Evolutionary conservation across 495 filamentous ascomycete genomes (phyloP), one percentile per base, ranked within the genome.

Genomic region (Penicillium roqueforti): DNA sequence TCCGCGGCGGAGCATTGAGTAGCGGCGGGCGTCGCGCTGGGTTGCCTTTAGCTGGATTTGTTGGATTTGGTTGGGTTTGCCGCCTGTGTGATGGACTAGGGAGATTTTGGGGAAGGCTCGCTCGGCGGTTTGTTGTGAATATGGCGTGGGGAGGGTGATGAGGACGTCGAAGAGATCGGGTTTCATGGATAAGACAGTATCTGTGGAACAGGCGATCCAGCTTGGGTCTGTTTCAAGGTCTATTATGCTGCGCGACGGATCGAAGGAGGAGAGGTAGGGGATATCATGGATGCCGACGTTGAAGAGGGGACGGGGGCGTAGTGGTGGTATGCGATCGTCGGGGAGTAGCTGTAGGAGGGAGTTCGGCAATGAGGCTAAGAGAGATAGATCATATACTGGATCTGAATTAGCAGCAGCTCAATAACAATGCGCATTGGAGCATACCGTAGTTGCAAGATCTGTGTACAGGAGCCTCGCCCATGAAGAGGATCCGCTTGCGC

Each of bases 151-250:
- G 55, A 97, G 74, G 14, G 86, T 89, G 57, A 96, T 82, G 46
- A 96, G 80, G 41, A 92, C 76, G 66, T 98, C 93, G 72, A 89
- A 98, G 18, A 97, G 84, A 16, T 84, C 77, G 25, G 82, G 77
- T 68, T 97, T 98, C 69, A 87, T 87, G 52, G 80, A 82, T 32
- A 98, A 78, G 47, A 98, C 87, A 61, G 85, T 91, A 67, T 98
- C 93, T 20, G 93, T 97, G 28, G 92, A 93, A 68, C 92, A 97
- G 1, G 93, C 93, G 41, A 96, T 82, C 92, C 91, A 97, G 11
- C 88, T 85, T 1, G 81, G 76, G 10, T 80, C 79, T 20, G 71
- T 65, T 32, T 85, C 85, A 11, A 76, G 70, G 16, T 59, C 56
- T 11, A 68, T 22, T 6, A 58, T 56, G 28, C 43, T 31, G 6